phyloP scores from a whole-genome alignment of 306 rosid genomes.

The Ammopiptanthus mongolicus region DNA sequence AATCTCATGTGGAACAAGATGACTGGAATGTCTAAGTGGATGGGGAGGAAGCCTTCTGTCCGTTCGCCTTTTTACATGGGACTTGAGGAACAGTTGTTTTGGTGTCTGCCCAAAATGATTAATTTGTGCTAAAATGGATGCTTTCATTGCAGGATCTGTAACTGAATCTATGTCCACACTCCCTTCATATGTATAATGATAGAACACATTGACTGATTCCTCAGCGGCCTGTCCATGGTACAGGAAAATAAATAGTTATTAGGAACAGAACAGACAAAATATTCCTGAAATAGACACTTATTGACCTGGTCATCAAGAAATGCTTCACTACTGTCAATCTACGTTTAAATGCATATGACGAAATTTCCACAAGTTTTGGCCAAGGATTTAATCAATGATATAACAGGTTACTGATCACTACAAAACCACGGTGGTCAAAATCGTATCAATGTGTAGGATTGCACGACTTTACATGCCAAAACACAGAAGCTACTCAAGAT shows the following conservation, averaged over 20 bases:
- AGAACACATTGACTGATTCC: conserved; percentile 95
- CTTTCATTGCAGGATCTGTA: conserved; percentile 98
- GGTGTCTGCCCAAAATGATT: conserved; percentile 99
- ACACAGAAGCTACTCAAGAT: neutral
- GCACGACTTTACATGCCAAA: neutral
- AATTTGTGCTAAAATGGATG: conserved; percentile 97
- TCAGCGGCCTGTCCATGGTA: conserved; percentile 78
- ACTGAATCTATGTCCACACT: conserved; percentile 97
- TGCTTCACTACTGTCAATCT: neutral
- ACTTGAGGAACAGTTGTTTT: conserved; percentile 84
- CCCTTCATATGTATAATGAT: conserved; percentile 97
- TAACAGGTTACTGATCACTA: neutral
- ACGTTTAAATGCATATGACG: neutral
- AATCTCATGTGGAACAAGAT: conserved; percentile 74
- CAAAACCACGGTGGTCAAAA: neutral
- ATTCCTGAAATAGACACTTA: neutral
- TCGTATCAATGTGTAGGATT: neutral
- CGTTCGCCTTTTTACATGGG: conserved; percentile 82
- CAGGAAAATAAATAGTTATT: conserved; percentile 21
- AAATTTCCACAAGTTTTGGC: conserved; percentile 6
- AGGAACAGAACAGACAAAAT: conserved; percentile 20
- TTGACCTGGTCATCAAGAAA: neutral
- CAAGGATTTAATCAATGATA: conserved; percentile 1
- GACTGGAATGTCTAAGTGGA: conserved; percentile 81
- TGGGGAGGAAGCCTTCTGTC: conserved; percentile 83